These are phyloP conservation scores for Nectriaceae sp. DNA, from an alignment of 2,329 filamentous ascomycete species.

Conservation along the genomic window DNA sequence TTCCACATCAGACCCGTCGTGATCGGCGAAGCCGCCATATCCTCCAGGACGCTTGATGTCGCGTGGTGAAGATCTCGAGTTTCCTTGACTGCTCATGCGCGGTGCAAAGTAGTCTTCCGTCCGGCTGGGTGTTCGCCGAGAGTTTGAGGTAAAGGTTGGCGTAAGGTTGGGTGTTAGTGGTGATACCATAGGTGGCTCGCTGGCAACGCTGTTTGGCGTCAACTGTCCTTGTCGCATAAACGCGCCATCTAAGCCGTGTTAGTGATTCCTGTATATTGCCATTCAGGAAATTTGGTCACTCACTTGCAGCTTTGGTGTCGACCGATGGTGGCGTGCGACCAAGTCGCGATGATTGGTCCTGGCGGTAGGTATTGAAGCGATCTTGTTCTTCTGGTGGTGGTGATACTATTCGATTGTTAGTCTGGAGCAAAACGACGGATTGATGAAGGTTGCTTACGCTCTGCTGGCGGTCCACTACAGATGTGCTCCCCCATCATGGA, in stretches of 20 bases:
- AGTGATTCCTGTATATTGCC: conserved; percentile 11
- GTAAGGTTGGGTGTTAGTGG: conserved; percentile 52
- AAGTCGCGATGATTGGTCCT: conserved; percentile 37
- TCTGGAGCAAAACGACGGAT: not conserved
- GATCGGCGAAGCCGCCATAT: conserved; percentile 51
- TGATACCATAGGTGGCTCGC: conserved; percentile 63
- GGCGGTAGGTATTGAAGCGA: conserved; percentile 28
- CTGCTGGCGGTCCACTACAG: conserved; percentile 57
- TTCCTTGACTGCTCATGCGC: conserved; percentile 32
- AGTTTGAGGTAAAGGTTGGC: no score
- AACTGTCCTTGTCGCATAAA: conserved; percentile 59
- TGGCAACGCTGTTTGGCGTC: conserved; percentile 64
- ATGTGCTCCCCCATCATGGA: conserved; percentile 84
- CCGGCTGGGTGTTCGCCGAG: no score
- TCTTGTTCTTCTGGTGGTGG: conserved; percentile 39
- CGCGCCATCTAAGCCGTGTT: conserved; percentile 50
- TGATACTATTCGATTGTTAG: conserved; percentile 30
- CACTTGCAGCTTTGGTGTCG: conserved; percentile 57
- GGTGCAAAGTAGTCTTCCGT: conserved; percentile 52
- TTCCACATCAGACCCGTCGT: conserved; percentile 24
- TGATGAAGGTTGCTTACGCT: conserved; percentile 39
- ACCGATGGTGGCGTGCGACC: conserved; percentile 47
- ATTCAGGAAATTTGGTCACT: conserved; percentile 21
- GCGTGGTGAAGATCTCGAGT: conserved; percentile 41
- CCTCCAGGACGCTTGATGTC: conserved; percentile 45